These are phyloP conservation scores for Rostrohypoxylon terebratum DNA, from an alignment of 495 filamentous ascomycete genomes.

Conservation along the genomic window DNA sequence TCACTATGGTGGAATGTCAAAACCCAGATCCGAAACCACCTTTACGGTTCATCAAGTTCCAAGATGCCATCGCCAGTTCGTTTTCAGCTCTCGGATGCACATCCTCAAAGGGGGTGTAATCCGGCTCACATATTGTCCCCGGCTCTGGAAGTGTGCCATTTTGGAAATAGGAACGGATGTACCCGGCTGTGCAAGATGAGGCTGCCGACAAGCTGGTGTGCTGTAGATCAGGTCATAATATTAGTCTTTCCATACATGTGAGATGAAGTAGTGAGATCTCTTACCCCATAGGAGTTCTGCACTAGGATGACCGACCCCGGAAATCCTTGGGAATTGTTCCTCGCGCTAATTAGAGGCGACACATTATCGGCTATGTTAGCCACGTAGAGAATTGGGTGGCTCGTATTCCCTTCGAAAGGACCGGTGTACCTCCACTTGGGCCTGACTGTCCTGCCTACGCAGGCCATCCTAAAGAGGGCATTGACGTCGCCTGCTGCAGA, in stretches of 20 bases:
- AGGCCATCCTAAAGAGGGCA: slow-evolving; percentile 66
- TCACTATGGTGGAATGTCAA: slow-evolving; percentile 6
- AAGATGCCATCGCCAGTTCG: slow-evolving; percentile 30
- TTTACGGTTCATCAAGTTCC: slow-evolving; percentile 19
- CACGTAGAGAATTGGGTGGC: slow-evolving; percentile 65
- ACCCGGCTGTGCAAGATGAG: slow-evolving; percentile 51
- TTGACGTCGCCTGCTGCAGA: slow-evolving; percentile 67
- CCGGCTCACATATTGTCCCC: slow-evolving; percentile 50
- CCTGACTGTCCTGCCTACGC: slow-evolving; percentile 67
- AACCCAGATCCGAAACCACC: slow-evolving; percentile 12
- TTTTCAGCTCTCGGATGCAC: slow-evolving; percentile 1
- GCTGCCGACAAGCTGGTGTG: slow-evolving; percentile 54
- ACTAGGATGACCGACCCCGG: slow-evolving; percentile 64
- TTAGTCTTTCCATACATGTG: slow-evolving; percentile 5
- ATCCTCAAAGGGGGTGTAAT: slow-evolving; percentile 45
- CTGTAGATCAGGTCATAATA: slow-evolving; percentile 14
- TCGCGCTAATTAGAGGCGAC: slow-evolving; percentile 63
- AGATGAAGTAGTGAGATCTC: slow-evolving; percentile 3
- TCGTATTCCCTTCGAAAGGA: slow-evolving; percentile 62
- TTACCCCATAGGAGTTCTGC: slow-evolving; percentile 65
- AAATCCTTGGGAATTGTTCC: slow-evolving; percentile 63
- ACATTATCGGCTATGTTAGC: slow-evolving; percentile 69
- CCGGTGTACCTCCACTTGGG: slow-evolving; percentile 68
- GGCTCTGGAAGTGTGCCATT: slow-evolving; percentile 48
- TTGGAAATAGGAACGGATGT: slow-evolving; percentile 54